Base-by-base conservation (phyloP, 2,329 filamentous ascomycete genomes). In the Talaromyces sp. region DNA sequence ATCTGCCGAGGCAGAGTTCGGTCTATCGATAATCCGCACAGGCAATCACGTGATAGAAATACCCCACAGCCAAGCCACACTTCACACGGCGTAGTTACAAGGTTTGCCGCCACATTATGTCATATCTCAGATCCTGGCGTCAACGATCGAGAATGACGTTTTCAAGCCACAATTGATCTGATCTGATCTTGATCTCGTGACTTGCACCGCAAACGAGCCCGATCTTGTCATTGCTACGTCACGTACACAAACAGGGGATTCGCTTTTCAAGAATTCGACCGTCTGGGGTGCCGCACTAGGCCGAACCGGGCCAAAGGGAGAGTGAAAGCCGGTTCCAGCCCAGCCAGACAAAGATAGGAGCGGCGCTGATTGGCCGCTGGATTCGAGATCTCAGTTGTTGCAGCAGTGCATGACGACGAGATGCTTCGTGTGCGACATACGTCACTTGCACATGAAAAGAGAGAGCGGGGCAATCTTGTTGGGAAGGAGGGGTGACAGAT, bases 1-100 rank as follows among this genome's bases (percentile, higher is more conserved):
- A 33, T 27, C 6, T 10, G 6, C 19, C 19, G 19, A 49, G 10
- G 19, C 10, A 49, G 24, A 24, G 47, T 4, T 16, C 49, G 49
- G 49, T n/a, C 8, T 7, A 52, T 33, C 27, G 14, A 52, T 52
- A n/a, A 10, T 52, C 49, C 49, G 47, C 1, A 13, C 2, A 3
- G 0, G 0, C 3, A 3, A 19, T 8, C 50, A 54, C 59, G 37
- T 59, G 56, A 35, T 8, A 8, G 0, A 0, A 16, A 0, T 13
- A 60, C 41, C 39, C 57, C 57, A 47, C 27, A 22, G n/a, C 27
- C 27, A 47, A 60, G 57, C 57, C 57, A 60, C 57, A 60, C 1
- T 22, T 22, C 22, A 22, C 2, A 22, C 22, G 2, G 22, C 1
- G 22, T 22, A 22, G 22, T 22, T 22, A 39, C 39, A 37, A 56